phyloP scores from a whole-genome alignment of 352 stramenopile species.

The Globisporangium uncinulatum region DNA sequence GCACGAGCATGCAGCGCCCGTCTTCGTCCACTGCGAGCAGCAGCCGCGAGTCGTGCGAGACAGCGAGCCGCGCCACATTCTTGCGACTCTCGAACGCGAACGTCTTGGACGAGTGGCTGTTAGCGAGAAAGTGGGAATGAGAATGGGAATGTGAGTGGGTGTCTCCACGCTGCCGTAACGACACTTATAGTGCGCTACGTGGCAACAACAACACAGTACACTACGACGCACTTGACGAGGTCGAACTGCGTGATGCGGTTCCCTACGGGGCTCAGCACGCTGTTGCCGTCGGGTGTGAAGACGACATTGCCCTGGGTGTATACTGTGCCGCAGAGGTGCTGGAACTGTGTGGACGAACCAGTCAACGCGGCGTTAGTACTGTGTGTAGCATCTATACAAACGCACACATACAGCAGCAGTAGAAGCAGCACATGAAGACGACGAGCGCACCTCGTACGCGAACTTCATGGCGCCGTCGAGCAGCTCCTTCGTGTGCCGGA shows the following conservation, averaged over 20 bases:
- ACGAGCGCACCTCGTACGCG: slow-evolving; percentile 59
- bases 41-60: slow-evolving; percentile 87
- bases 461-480: slow-evolving; percentile 68
- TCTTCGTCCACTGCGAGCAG: slow-evolving; percentile 89
- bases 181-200: no score
- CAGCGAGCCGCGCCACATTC: slow-evolving; percentile 82
- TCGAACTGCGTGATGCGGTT: slow-evolving; percentile 95
- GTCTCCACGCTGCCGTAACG: no score
- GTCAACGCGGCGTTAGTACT: background rate
- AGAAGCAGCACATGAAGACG: background rate
- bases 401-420: background rate
- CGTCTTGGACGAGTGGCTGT: slow-evolving; percentile 81
- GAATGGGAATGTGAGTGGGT: background rate
- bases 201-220: background rate
- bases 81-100: slow-evolving; percentile 91
- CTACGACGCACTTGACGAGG: slow-evolving; percentile 81
- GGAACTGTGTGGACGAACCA: slow-evolving; percentile 60
- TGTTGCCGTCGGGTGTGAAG: slow-evolving; percentile 92
- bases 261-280: slow-evolving; percentile 88
- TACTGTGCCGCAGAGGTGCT: slow-evolving; percentile 90
- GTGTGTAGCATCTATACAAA: background rate
- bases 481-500: slow-evolving; percentile 1
- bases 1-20: slow-evolving; percentile 87
- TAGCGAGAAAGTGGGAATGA: background rate
- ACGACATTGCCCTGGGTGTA: slow-evolving; percentile 93